phyloP scores from a whole-genome alignment of 2,329 filamentous ascomycete genomes.

The Laburnicola sp. region DNA sequence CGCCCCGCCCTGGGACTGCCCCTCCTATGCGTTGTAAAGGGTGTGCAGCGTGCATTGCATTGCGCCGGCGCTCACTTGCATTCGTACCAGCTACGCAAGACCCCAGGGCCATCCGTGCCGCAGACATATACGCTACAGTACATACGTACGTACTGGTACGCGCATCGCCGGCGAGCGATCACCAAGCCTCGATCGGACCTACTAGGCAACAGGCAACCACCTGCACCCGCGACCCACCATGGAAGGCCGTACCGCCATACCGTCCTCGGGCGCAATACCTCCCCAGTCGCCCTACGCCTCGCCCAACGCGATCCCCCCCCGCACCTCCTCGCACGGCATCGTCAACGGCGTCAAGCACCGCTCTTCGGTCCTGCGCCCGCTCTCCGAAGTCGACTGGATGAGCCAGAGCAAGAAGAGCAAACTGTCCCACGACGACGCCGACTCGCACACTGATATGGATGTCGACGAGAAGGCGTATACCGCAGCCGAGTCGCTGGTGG shows the following conservation, averaged over 20 bases:
- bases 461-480: conserved; percentile 9
- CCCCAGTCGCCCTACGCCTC: conserved; percentile 29
- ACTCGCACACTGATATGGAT: conserved; percentile 6
- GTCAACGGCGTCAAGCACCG: conserved; percentile 30
- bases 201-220: conserved; percentile 1
- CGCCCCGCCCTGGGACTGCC: no score
- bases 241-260: conserved; percentile 1
- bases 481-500: conserved; percentile 36
- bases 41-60: no score
- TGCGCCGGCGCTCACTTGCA: no score
- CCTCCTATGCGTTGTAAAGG: no score
- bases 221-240: background rate
- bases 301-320: conserved; percentile 47
- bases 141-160: background rate
- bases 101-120: no score
- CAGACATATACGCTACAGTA: background rate
- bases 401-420: conserved; percentile 46
- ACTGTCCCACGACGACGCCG: conserved; percentile 29
- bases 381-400: conserved; percentile 47
- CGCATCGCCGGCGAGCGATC: background rate
- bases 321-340: conserved; percentile 44
- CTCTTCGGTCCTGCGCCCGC: conserved; percentile 40
- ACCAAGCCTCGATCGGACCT: background rate
- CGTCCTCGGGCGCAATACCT: conserved; percentile 3
- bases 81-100: no score